Evolutionary conservation across 2,329 filamentous ascomycete genomes (phyloP).

Genomic region (Thelonectria olida): DNA sequence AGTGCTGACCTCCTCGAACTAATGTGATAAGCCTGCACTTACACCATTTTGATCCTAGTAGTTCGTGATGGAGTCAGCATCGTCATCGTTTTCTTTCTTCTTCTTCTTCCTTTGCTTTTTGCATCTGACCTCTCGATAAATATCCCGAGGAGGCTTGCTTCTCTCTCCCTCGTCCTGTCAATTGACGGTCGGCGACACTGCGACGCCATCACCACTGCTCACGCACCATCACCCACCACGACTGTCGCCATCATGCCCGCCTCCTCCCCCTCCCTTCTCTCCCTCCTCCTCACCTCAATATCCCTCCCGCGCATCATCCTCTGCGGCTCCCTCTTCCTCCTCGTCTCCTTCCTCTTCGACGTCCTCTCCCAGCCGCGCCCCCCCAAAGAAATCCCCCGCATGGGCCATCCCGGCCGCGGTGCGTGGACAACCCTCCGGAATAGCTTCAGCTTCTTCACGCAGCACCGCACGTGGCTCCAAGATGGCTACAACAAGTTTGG

Average conservation of each 20-base stretch:
- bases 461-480: slow-evolving; percentile 51
- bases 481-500: slow-evolving; percentile 57
- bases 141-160: too few species aligned
- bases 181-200: neutral
- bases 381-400: slow-evolving; percentile 49
- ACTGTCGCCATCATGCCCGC: slow-evolving; percentile 2
- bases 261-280: slow-evolving; percentile 15
- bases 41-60: too few species aligned
- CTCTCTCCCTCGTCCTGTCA: neutral
- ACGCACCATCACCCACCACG: too few species aligned
- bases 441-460: slow-evolving; percentile 49
- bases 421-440: slow-evolving; percentile 50
- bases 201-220: neutral
- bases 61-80: too few species aligned
- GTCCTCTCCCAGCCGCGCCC: slow-evolving; percentile 51
- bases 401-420: slow-evolving; percentile 49
- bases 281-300: slow-evolving; percentile 40
- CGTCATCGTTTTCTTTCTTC: neutral
- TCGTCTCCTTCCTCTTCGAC: slow-evolving; percentile 51
- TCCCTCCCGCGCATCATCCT: slow-evolving; percentile 42
- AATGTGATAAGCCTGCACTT: too few species aligned
- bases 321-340: slow-evolving; percentile 44
- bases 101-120: neutral
- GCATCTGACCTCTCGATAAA: too few species aligned
- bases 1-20: too few species aligned